Percentiles rank a stretch among this genome's conserved stretches.
Conservation (phyloP, 805 yeast genomes). For the Metschnikowia chrysomelidarum region DNA sequence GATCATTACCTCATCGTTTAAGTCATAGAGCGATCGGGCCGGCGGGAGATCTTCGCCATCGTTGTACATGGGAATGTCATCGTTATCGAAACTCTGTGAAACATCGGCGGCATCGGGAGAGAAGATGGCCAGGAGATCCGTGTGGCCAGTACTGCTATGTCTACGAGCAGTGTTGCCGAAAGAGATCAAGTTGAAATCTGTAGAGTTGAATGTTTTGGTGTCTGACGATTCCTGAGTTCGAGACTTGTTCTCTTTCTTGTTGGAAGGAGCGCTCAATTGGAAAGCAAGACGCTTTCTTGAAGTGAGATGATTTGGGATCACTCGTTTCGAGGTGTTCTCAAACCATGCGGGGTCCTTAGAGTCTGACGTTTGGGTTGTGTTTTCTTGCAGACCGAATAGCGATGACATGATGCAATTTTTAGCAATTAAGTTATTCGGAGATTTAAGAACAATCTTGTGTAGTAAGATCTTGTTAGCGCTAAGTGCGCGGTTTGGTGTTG, state of each 20-base stretch:
- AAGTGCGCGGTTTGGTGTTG: too few relatives aligned
- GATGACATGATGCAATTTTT: slow-evolving; percentile 11
- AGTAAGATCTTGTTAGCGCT: too few relatives aligned
- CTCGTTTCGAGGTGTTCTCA: slow-evolving; percentile 32
- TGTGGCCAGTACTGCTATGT: slow-evolving; percentile 20
- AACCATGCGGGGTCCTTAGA: slow-evolving; percentile 35
- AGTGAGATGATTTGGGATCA: slow-evolving; percentile 42
- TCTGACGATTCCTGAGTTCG: slow-evolving; percentile 3
- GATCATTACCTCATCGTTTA: slow-evolving; percentile 42
- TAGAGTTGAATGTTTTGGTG: slow-evolving; percentile 8
- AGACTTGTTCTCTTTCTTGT: slow-evolving; percentile 11
- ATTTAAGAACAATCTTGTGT: too few relatives aligned
- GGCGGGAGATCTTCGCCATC: slow-evolving; percentile 49
- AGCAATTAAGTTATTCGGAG: too few relatives aligned
- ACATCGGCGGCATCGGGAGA: slow-evolving; percentile 23
- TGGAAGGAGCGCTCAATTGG: slow-evolving; percentile 29
- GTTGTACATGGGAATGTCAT: slow-evolving; percentile 27
- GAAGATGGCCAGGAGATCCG: slow-evolving; percentile 15
- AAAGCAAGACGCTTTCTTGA: slow-evolving; percentile 41
- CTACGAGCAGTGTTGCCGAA: slow-evolving; percentile 29
- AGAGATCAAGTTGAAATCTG: slow-evolving; percentile 30
- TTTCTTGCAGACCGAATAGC: slow-evolving; percentile 11
- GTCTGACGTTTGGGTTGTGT: not conserved
- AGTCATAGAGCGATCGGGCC: slow-evolving; percentile 47
- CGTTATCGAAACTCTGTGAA: slow-evolving; percentile 27